Evolutionary conservation across 2,329 filamentous ascomycete genomes (phyloP).

Genomic region (Ascochyta viciae-villosae): DNA sequence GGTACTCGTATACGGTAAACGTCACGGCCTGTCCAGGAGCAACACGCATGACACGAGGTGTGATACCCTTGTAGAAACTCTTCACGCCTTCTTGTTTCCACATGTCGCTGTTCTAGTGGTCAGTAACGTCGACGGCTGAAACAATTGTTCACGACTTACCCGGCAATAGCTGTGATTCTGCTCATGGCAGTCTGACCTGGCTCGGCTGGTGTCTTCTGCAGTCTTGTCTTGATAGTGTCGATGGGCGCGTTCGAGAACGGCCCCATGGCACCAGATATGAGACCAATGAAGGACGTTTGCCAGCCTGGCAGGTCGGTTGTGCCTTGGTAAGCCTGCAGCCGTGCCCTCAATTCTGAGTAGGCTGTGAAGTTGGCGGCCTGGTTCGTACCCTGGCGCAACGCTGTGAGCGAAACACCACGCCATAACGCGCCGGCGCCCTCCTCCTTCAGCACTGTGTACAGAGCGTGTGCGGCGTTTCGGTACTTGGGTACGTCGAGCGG

Average conservation of each 20-base stretch:
- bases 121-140: conserved; percentile 2
- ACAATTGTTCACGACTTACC: conserved; percentile 41
- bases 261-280: conserved; percentile 93
- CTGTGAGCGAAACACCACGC: conserved; percentile 91
- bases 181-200: conserved; percentile 80
- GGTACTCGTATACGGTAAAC: conserved; percentile 65
- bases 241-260: conserved; percentile 97
- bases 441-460: conserved; percentile 89
- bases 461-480: conserved; percentile 83
- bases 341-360: conserved; percentile 90
- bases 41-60: conserved; percentile 94
- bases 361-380: conserved; percentile 97
- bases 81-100: conserved; percentile 86
- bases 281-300: conserved; percentile 89
- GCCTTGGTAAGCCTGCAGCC: conserved; percentile 75
- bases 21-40: conserved; percentile 90
- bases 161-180: conserved; percentile 78
- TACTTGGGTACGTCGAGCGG: conserved; percentile 97
- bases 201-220: conserved; percentile 88
- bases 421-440: conserved; percentile 89
- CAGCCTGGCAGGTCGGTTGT: conserved; percentile 79
- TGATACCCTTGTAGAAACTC: conserved; percentile 99
- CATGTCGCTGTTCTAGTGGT: conserved; percentile 50
- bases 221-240: conserved; percentile 96
- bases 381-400: conserved; percentile 92